Percentiles rank a stretch among this genome's conserved stretches.
Conservation (phyloP, 2,329 filamentous ascomycete species). For the Trichoderma guizhouense region DNA sequence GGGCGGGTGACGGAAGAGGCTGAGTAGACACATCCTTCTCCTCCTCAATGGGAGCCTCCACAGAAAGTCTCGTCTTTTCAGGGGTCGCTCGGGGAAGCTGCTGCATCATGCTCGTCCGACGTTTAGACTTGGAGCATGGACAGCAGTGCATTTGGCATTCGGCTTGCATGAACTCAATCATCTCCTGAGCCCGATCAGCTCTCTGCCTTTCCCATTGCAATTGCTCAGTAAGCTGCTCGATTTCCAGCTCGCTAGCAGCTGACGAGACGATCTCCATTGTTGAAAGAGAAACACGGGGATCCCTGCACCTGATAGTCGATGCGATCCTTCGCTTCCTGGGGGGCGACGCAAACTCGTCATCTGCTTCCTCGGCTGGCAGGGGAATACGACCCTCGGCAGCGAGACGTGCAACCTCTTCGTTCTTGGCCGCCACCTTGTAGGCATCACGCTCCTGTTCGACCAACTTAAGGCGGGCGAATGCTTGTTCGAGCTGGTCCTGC, state of each 20-base stretch:
- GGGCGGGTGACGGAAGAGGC: constrained; percentile 25
- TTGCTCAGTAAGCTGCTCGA: constrained; percentile 52
- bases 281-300: constrained; percentile 46
- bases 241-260: constrained; percentile 53
- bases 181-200: constrained; percentile 66
- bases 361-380: constrained; percentile 54
- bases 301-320: constrained; percentile 25
- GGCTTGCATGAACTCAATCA: constrained; percentile 71
- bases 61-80: not conserved
- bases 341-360: constrained; percentile 62
- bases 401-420: constrained; percentile 69
- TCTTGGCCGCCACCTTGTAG: constrained; percentile 67
- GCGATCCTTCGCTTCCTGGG: constrained; percentile 40
- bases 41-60: constrained; percentile 21
- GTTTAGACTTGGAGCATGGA: constrained; percentile 48
- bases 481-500: constrained; percentile 64
- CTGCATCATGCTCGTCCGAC: constrained; percentile 21
- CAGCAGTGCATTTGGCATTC: constrained; percentile 70
- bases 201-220: constrained; percentile 59
- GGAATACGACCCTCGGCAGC: constrained; percentile 69
- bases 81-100: constrained; percentile 13
- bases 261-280: constrained; percentile 53
- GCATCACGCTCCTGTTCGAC: constrained; percentile 73
- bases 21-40: constrained; percentile 24
- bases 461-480: constrained; percentile 60